These are phyloP conservation scores for Protomyces inouyei DNA, from an alignment of 1,139 yeast species.

Conservation along the genomic window DNA sequence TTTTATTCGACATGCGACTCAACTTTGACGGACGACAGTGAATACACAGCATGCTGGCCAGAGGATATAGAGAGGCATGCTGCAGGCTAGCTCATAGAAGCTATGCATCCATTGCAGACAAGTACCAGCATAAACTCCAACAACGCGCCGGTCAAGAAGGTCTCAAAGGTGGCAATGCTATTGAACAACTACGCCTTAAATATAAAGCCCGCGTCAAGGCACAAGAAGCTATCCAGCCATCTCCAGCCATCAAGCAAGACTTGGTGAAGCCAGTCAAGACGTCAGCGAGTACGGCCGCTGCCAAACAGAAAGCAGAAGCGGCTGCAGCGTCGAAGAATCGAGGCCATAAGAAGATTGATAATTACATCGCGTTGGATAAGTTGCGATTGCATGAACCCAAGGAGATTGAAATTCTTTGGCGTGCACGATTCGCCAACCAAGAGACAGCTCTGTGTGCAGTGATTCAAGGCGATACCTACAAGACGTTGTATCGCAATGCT, in stretches of 20 bases:
- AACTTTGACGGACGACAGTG: no score
- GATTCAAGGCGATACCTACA: constrained; percentile 54
- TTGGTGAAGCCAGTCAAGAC: constrained; percentile 29
- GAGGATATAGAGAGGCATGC: no score
- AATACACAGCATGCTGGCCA: no score
- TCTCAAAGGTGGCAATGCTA: constrained; percentile 8
- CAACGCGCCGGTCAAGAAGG: constrained; percentile 43
- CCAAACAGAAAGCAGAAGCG: not conserved
- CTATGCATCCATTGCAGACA: constrained; percentile 21
- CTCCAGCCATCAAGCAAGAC: constrained; percentile 23
- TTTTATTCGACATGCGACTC: no score
- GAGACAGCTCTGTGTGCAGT: constrained; percentile 62
- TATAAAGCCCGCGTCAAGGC: constrained; percentile 55
- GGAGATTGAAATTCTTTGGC: constrained; percentile 83
- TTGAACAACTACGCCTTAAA: constrained; percentile 36
- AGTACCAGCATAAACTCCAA: constrained; percentile 46
- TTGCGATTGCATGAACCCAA: constrained; percentile 48
- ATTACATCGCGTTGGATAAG: constrained; percentile 68
- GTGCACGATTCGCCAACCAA: constrained; percentile 65
- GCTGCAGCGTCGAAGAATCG: not conserved
- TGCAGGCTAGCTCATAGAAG: not conserved
- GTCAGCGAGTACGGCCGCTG: not conserved
- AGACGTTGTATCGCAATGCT: constrained; percentile 61
- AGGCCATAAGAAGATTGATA: constrained; percentile 42
- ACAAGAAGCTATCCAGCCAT: constrained; percentile 33